phyloP scores from a whole-genome alignment of 495 filamentous ascomycete genomes.

The Melanomma pulvis-pyrius region DNA sequence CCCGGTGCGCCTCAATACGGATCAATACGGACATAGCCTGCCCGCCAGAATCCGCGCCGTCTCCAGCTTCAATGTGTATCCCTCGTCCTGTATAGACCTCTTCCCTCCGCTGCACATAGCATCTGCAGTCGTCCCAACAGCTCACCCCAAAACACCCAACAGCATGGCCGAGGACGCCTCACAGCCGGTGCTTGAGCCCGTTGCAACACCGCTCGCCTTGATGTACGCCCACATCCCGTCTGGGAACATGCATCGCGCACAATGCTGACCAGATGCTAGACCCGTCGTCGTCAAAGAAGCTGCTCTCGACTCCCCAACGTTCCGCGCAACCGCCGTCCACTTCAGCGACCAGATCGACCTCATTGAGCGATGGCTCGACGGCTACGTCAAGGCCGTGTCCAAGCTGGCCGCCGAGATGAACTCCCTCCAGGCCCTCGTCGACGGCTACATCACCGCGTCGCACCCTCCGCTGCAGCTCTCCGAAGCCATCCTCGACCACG shows the following conservation, averaged over 20 bases:
- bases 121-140: neutral
- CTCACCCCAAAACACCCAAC: neutral
- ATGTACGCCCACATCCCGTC: slow-evolving; percentile 30
- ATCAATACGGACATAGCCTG: too few relatives aligned
- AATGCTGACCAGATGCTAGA: slow-evolving; percentile 42
- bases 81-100: neutral
- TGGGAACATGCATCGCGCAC: neutral
- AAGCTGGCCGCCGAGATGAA: slow-evolving; percentile 76
- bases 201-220: slow-evolving; percentile 34
- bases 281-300: slow-evolving; percentile 95
- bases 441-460: slow-evolving; percentile 70
- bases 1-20: neutral
- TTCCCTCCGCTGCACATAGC: slow-evolving; percentile 1
- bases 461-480: slow-evolving; percentile 71
- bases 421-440: slow-evolving; percentile 69
- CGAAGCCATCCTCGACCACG: slow-evolving; percentile 86
- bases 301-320: slow-evolving; percentile 92
- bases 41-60: neutral
- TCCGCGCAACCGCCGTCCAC: slow-evolving; percentile 83
- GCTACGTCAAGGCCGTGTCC: slow-evolving; percentile 75
- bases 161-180: slow-evolving; percentile 30
- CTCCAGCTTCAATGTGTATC: slow-evolving; percentile 22
- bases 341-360: slow-evolving; percentile 90
- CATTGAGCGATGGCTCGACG: slow-evolving; percentile 91
- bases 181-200: slow-evolving; percentile 26